Evolutionary conservation across 1,139 yeast genomes (phyloP).

Genomic region (Lodderomyces beijingensis): DNA sequence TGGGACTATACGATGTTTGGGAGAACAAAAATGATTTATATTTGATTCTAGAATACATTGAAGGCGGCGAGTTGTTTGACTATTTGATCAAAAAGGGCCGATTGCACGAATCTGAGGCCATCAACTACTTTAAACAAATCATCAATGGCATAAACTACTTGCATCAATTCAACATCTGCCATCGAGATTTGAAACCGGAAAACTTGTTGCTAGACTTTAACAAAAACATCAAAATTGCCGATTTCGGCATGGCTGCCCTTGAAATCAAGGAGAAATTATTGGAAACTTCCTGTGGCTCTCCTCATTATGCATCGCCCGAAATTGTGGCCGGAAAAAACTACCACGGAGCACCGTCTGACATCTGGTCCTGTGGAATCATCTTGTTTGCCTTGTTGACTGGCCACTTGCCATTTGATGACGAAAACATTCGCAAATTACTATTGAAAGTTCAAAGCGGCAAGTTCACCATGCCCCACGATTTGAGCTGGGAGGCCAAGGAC

Average conservation of each 20-base stretch:
- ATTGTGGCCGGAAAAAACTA: constrained; percentile 91
- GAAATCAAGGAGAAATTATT: constrained; percentile 80
- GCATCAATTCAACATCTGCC: constrained; percentile 91
- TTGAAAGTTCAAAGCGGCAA: constrained; percentile 89
- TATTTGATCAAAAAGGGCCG: constrained; percentile 84
- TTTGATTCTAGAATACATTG: constrained; percentile 89
- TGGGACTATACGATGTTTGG: constrained; percentile 98
- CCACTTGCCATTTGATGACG: constrained; percentile 95
- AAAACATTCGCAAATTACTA: constrained; percentile 78
- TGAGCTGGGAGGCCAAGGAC: constrained; percentile 82
- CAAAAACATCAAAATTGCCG: constrained; percentile 91
- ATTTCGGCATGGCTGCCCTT: constrained; percentile 99
- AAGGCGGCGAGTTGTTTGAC: constrained; percentile 96
- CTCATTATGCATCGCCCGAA: constrained; percentile 98
- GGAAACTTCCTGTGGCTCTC: constrained; percentile 97
- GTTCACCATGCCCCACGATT: constrained; percentile 74
- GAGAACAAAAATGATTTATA: constrained; percentile 92
- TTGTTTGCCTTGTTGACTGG: constrained; percentile 91
- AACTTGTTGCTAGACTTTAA: constrained; percentile 82
- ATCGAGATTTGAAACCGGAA: constrained; percentile 94
- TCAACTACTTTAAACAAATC: constrained; percentile 86
- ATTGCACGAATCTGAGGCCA: constrained; percentile 84
- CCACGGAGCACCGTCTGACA: constrained; percentile 96
- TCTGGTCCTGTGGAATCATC: constrained; percentile 98
- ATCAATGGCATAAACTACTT: constrained; percentile 89